Evolutionary conservation across 371 early-diverging fungal genomes (phyloP).

Genomic region (Mortierella sp.): DNA sequence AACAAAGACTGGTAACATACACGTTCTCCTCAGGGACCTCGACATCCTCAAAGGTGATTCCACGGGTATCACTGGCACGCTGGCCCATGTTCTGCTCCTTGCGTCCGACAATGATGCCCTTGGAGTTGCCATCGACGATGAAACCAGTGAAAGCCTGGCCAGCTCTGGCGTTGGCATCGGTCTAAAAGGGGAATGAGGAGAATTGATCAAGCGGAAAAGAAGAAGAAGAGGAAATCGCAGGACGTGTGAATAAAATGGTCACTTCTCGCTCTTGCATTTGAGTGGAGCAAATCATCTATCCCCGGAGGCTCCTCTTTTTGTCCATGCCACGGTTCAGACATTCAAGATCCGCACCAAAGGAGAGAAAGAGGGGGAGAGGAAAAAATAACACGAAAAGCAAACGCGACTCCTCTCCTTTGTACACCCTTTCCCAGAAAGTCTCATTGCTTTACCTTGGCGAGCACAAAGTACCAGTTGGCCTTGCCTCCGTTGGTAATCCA

Average conservation of each 20-base stretch:
- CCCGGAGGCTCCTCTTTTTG: neutral
- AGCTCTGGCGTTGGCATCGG: constrained; percentile 78
- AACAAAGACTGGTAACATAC: constrained; percentile 33
- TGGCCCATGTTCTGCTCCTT: constrained; percentile 99
- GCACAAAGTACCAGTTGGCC: constrained; percentile 99
- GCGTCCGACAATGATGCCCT: constrained; percentile 91
- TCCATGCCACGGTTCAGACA: neutral
- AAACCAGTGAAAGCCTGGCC: constrained; percentile 97
- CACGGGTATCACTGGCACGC: constrained; percentile 93
- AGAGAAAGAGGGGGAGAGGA: neutral
- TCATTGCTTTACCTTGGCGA: constrained; percentile 70
- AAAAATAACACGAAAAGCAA: neutral
- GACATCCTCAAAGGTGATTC: constrained; percentile 96
- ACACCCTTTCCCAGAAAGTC: neutral
- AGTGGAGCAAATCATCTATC: constrained; percentile 31
- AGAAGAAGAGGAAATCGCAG: constrained; percentile 2
- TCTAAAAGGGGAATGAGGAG: constrained; percentile 40
- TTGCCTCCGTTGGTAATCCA: constrained; percentile 98
- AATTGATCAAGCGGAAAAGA: neutral
- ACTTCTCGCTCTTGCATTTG: constrained; percentile 44
- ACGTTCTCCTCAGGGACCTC: constrained; percentile 91
- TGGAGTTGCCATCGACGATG: constrained; percentile 92
- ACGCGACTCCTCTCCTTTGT: too few relatives aligned
- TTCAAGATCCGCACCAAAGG: neutral
- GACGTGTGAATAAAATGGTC: neutral